Evolutionary conservation across 345 rosid species (phyloP), one percentile per base, ranked within the genome.

Genomic region (Camelina sativa): DNA sequence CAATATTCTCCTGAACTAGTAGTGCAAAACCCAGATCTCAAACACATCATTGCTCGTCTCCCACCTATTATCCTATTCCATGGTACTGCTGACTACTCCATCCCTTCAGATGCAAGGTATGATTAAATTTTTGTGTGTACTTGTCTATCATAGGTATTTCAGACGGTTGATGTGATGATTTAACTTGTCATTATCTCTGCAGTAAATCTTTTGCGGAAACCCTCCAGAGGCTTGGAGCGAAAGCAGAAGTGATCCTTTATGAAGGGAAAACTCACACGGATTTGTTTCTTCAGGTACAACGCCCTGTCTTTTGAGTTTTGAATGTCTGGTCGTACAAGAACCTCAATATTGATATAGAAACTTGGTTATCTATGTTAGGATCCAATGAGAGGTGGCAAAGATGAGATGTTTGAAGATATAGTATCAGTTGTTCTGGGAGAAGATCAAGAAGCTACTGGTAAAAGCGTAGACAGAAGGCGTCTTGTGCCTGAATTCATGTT

Each of bases 321-420:
- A 73, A 25, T 53, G 59, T 51, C 35, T 50, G 0, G 32, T 67
- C 15, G n/a, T n/a, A 60, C 22, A 40, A 30, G 38, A 73, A 72
- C 15, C 58, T 73, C 55, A 54, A 37, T 63, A 51, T 17, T 41
- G 43, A 57, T 72, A 1, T 59, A 10, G 40, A 37, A 40, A 43
- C 7, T 35, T 65, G 58, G 57, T 48, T 40, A 50, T 60, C 69
- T 61, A 8, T 58, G 69, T 52, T 82, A 95, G 99, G 99, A 92
- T 84, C 99, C 98, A 13, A 90, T 95, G 99, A 88, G 99, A 79
- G 99, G 99, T 32, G 99, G 97, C 13, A 82, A 43, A 69, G 99
- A 95, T 73, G 85, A 82, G 50, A 79, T 95, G 94, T 88, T 90
- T 72, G 96, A 92, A 86, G 98, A 88, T 73, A 57, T 92, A 20